Conservation (phyloP, 352 stramenopile species). For the Pythium graminicola region DNA sequence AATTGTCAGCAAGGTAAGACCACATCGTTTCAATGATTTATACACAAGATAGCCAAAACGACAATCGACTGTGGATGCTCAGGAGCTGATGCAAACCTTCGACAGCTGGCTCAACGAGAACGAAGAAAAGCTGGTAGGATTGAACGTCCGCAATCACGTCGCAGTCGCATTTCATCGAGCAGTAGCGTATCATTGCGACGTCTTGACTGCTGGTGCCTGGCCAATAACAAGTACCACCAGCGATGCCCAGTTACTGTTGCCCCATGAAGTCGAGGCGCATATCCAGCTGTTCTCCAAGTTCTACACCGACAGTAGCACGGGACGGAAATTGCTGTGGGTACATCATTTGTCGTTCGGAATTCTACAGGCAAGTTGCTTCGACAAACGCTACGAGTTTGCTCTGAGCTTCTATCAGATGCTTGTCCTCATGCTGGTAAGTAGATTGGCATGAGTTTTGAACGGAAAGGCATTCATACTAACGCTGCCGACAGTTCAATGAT, state of each 20-base stretch:
- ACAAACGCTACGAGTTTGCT: slow-evolving; percentile 72
- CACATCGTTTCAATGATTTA: background rate
- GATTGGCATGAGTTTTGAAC: background rate
- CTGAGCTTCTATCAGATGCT: slow-evolving; percentile 84
- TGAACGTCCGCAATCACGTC: slow-evolving; percentile 28
- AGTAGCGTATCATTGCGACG: slow-evolving; percentile 64
- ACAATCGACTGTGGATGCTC: background rate
- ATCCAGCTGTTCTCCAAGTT: slow-evolving; percentile 77
- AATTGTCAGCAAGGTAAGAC: slow-evolving; percentile 64
- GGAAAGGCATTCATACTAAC: background rate
- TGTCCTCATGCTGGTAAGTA: slow-evolving; percentile 56
- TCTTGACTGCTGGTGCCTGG: slow-evolving; percentile 79
- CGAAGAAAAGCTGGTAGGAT: slow-evolving; percentile 36
- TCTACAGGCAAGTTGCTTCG: slow-evolving; percentile 59
- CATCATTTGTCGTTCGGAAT: slow-evolving; percentile 73
- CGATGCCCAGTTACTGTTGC: slow-evolving; percentile 51
- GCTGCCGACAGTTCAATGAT: slow-evolving; percentile 55
- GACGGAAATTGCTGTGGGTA: slow-evolving; percentile 73
- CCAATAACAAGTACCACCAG: slow-evolving; percentile 61
- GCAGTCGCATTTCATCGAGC: slow-evolving; percentile 55
- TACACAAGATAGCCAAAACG: background rate
- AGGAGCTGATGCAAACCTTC: slow-evolving; percentile 68
- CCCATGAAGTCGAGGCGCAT: slow-evolving; percentile 45
- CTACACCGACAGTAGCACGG: slow-evolving; percentile 68
- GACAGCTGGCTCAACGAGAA: slow-evolving; percentile 66